Evolutionary conservation across 1,284 basidiomycete genomes (phyloP), one percentile per base, ranked within the genome.

Genomic region (Leccinum solheimii): DNA sequence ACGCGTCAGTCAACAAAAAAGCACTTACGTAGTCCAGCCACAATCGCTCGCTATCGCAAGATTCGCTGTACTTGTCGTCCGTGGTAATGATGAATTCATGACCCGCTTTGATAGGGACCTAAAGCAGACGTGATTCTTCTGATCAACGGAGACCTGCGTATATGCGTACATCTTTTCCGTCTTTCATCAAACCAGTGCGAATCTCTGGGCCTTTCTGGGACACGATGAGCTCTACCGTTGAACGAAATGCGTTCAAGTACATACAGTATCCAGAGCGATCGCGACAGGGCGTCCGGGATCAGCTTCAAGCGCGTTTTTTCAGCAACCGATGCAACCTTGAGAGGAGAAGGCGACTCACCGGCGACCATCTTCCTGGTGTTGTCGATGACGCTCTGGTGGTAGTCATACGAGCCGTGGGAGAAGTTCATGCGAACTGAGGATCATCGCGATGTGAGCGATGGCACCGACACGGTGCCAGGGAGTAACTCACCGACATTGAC

Each of bases 131-230:
- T 72, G 45, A 64, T 56, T 64, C 55, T 64, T 27, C 43, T 9
- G 56, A 51, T 38, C 53, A n/a, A 48, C 51, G 57, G 34, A 52
- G 34, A 61, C 48, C 23, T 62, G 62, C 48, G 49, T 64, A 65
- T 59, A 63, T 63, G 62, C 56, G 57, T 63, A 84, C 92, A 74
- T 99, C 97, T 68, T 83, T 81, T 74, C 87, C 86, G 75, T 94
- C 86, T 76, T 83, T 87, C 84, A 97, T 99, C 74, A 96, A 74
- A 69, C 97, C 97, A 53, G 97, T 99, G 70, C 97, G 91, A 82
- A 99, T 99, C 81, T 99, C 97, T 45, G 97, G 97, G 58, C 97
- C 97, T 92, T 99, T 99, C 91, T 95, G 62, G 5, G 7, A 16
- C 21, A 64, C 26, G 26, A 59, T 65, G 40, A 66, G 65, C 57